Percentiles rank a stretch among this genome's conserved stretches.
Conservation (phyloP, 1,284 basidiomycete species). For the Lignosus rhinocerotis region DNA sequence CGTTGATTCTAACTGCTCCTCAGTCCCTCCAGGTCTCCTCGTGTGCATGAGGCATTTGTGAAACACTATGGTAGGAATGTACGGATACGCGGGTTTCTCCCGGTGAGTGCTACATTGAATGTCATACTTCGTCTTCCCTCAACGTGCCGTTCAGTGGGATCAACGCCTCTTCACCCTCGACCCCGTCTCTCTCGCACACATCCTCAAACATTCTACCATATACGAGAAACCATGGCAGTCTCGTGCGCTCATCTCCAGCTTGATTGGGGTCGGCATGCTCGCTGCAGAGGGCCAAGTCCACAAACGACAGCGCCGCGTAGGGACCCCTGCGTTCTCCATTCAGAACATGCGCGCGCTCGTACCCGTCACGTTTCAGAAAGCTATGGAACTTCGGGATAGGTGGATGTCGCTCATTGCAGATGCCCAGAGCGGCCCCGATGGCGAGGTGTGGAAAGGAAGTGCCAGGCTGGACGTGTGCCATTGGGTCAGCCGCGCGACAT, state of each 20-base stretch:
- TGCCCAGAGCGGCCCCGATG: constrained; percentile 9
- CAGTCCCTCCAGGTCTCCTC: constrained; percentile 59
- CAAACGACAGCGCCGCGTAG: constrained; percentile 73
- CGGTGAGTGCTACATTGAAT: constrained; percentile 45
- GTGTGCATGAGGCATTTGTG: constrained; percentile 52
- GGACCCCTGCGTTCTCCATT: constrained; percentile 74
- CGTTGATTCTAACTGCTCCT: neutral
- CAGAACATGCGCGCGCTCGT: constrained; percentile 71
- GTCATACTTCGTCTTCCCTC: neutral
- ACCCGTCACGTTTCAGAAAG: constrained; percentile 71
- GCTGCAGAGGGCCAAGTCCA: constrained; percentile 74
- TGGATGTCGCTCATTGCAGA: constrained; percentile 51
- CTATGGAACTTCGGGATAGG: constrained; percentile 57
- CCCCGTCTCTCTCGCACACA: constrained; percentile 65
- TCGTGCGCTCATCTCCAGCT: constrained; percentile 64
- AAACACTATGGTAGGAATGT: constrained; percentile 45
- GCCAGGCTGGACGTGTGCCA: constrained; percentile 62
- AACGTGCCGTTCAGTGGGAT: constrained; percentile 59
- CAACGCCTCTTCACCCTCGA: constrained; percentile 75
- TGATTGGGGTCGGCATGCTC: constrained; percentile 79
- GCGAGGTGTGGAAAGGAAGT: constrained; percentile 25
- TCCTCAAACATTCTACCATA: constrained; percentile 65
- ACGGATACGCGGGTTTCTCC: constrained; percentile 61
- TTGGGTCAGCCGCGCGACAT: constrained; percentile 76
- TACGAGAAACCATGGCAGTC: constrained; percentile 85